Evolutionary conservation across 2,329 filamentous ascomycete genomes (phyloP).

Genomic region (Alternaria atra): DNA sequence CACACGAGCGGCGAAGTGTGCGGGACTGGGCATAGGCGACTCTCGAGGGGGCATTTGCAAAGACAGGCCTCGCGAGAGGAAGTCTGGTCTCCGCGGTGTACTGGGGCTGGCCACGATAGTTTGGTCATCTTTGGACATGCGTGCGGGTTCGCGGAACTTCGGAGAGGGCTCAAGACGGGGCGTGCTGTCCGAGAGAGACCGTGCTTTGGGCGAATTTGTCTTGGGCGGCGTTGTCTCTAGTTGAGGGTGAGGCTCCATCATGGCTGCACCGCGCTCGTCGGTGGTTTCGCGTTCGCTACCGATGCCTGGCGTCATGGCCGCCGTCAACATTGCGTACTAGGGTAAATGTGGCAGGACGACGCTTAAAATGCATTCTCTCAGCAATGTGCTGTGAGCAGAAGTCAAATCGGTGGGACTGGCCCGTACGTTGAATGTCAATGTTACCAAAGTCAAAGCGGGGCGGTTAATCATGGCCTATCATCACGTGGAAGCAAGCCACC

Average conservation of each 20-base stretch:
- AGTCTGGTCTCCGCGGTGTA: constrained; percentile 75
- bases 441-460: constrained; percentile 30
- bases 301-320: constrained; percentile 30
- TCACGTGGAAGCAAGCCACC: constrained; percentile 26
- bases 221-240: constrained; percentile 45
- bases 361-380: constrained; percentile 36
- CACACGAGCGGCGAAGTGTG: constrained; percentile 64
- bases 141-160: constrained; percentile 53
- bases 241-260: constrained; percentile 18
- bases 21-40: constrained; percentile 55
- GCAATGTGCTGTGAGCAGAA: constrained; percentile 19
- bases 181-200: constrained; percentile 57
- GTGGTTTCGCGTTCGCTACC: constrained; percentile 24
- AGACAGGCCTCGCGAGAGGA: constrained; percentile 70
- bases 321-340: constrained; percentile 32
- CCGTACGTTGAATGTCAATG: constrained; percentile 15
- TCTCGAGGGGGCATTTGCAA: constrained; percentile 73
- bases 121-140: constrained; percentile 57
- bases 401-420: constrained; percentile 9
- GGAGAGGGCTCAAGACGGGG: constrained; percentile 57
- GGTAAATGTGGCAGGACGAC: constrained; percentile 15
- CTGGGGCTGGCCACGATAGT: constrained; percentile 52
- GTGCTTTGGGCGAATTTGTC: constrained; percentile 51
- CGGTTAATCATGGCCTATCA: constrained; percentile 26
- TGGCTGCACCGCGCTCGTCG: constrained; percentile 31